Conservation (phyloP, 2,329 filamentous ascomycete genomes). For the Penicillium sp. region DNA sequence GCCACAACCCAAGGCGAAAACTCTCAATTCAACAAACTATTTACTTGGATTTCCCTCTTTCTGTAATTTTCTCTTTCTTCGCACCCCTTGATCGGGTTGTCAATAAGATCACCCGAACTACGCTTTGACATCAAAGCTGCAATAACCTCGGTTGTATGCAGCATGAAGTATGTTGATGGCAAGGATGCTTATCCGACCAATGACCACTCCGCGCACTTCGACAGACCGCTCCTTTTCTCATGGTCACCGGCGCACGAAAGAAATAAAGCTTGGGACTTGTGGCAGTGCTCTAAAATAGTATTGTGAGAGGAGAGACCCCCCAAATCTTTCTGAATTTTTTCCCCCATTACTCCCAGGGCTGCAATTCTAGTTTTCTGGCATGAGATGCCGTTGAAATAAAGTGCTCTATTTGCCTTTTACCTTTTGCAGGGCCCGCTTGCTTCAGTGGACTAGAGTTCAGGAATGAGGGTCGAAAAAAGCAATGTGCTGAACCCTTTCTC, state of each 20-base stretch:
- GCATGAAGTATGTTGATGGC: not conserved
- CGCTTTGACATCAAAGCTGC: not conserved
- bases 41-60: not conserved
- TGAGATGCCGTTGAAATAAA: conserved; percentile 18
- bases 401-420: conserved; percentile 13
- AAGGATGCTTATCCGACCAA: conserved; percentile 9
- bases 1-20: not conserved
- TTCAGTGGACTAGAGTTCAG: not conserved
- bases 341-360: not conserved
- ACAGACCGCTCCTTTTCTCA: conserved; percentile 8
- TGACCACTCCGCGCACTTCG: not conserved
- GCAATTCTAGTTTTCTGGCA: not conserved
- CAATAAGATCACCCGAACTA: not conserved
- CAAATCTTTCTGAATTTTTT: not conserved
- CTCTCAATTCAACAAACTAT: not conserved
- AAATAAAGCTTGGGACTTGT: not conserved
- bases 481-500: not conserved
- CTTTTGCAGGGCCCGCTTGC: conserved; percentile 7
- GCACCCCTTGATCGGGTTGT: not conserved
- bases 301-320: not conserved
- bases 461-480: conserved; percentile 4
- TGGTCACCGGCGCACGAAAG: not conserved
- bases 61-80: no score
- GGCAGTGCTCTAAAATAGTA: not conserved
- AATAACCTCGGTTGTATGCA: conserved; percentile 1